Evolutionary conservation across 2,329 filamentous ascomycete species (phyloP), one percentile per base, ranked within the genome.

Genomic region (Clarireedia homoeocarpa): DNA sequence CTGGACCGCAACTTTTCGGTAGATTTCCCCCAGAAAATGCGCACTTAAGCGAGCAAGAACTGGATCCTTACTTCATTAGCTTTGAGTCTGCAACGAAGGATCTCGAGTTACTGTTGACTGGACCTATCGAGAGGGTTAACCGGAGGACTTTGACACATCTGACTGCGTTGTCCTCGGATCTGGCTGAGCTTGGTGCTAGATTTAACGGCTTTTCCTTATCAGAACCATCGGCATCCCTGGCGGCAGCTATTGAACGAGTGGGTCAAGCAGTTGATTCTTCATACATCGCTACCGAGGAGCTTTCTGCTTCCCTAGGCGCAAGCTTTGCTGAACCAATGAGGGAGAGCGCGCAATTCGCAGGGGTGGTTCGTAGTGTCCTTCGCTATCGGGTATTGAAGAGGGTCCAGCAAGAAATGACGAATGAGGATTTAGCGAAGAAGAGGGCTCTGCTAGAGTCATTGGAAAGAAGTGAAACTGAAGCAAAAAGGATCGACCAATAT

Each of bases 321-420:
- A 94, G 84, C 62, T 99, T 99, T 68, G 91, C 95, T 0, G 95
- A 99, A 68, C 94, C 94, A 0, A 96, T 99, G 90, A 83, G 95
- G 55, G 94, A 99, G 73, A 95, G 91, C 66, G 91, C 94, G 12
- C 94, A 99, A 68, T 99, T 99, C 70, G 94, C 94, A 0, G 89
- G 94, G 10, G 90, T 99, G 1, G 94, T 99, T 3, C 84, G 91
- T 44, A 88, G 78, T 62, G 92, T 99, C 36, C 75, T 99, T 54
- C 83, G 89, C 62, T 99, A 96, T 70, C 80, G 94, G 15, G 86
- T 97, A 2, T 75, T 96, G 60, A 99, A 99, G 75, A 82, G 94
- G 48, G 89, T 99, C 53, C 94, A 99, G 69, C 91, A 97, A 71
- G 94, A 99, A 69, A 92, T 97, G 85, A 97, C 94, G 1, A 86